Percentiles rank a stretch among this genome's conserved stretches.
Evolutionary conservation across 148 eudicot species (phyloP).

Genomic region (Chenopodium berlandieri): DNA sequence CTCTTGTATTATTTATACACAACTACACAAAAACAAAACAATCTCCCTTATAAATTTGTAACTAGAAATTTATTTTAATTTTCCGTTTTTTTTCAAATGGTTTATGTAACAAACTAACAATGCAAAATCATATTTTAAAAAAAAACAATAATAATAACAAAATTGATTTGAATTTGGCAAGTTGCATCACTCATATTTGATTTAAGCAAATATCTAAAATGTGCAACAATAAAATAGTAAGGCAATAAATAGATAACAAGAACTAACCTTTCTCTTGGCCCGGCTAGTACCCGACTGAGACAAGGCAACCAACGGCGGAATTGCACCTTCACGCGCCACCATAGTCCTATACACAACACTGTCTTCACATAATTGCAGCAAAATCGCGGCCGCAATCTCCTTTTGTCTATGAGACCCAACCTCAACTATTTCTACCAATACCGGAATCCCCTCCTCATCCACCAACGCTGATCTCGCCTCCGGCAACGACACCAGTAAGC

Average conservation of each 20-base stretch:
- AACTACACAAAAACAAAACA: too few relatives aligned
- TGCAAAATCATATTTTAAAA: too few relatives aligned
- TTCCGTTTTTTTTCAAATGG: too few relatives aligned
- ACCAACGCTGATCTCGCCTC: slow-evolving; percentile 65
- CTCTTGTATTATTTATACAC: too few relatives aligned
- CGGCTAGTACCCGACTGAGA: slow-evolving; percentile 81
- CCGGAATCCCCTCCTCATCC: slow-evolving; percentile 86
- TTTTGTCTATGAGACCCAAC: slow-evolving; percentile 75
- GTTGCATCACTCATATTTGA: too few relatives aligned
- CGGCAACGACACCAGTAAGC: slow-evolving; percentile 42
- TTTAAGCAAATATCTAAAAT: neutral
- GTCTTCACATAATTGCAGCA: slow-evolving; percentile 68
- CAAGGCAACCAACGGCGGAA: slow-evolving; percentile 84
- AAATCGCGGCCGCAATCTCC: slow-evolving; percentile 72
- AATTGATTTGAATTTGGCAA: too few relatives aligned
- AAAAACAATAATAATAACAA: too few relatives aligned
- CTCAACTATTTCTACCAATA: slow-evolving; percentile 77
- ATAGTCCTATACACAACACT: slow-evolving; percentile 57
- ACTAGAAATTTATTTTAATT: too few relatives aligned
- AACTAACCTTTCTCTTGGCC: slow-evolving; percentile 73
- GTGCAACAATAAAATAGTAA: neutral
- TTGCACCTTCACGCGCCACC: slow-evolving; percentile 96
- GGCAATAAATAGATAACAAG: neutral
- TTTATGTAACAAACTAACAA: too few relatives aligned
- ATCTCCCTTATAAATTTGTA: too few relatives aligned